phyloP scores from a whole-genome alignment of 2,329 filamentous ascomycete species.

The Thielaviopsis cerberus region DNA sequence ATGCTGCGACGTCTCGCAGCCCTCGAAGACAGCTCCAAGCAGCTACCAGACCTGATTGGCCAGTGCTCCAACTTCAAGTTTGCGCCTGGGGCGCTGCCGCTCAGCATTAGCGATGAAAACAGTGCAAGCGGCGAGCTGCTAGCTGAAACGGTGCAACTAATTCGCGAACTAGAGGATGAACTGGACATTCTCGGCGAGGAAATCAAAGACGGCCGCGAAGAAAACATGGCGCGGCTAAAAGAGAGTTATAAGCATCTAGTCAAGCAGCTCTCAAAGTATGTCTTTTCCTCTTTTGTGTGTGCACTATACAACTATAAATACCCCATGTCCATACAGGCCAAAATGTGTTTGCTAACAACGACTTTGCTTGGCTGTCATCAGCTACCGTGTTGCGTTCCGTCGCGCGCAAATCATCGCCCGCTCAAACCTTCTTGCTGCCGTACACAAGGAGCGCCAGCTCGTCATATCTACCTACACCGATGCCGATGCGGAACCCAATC shows the following conservation, averaged over 20 bases:
- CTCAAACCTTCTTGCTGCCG: constrained; percentile 52
- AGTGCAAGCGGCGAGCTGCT: constrained; percentile 52
- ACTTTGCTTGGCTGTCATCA: constrained; percentile 16
- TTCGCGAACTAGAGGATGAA: constrained; percentile 68
- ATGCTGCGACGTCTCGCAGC: constrained; percentile 41
- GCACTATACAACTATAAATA: no score
- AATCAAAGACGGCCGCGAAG: constrained; percentile 43
- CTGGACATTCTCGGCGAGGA: constrained; percentile 67
- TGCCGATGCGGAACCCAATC: constrained; percentile 19
- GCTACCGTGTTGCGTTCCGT: constrained; percentile 50
- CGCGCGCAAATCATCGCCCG: constrained; percentile 67
- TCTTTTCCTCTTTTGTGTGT: no score
- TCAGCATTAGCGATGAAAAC: constrained; percentile 29
- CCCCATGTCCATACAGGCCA: no score
- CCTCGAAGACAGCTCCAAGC: constrained; percentile 41
- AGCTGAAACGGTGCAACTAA: constrained; percentile 57
- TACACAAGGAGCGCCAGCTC: constrained; percentile 56
- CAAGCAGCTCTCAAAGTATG: constrained; percentile 53
- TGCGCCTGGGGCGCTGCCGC: constrained; percentile 37
- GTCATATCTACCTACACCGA: constrained; percentile 48
- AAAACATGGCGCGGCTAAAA: constrained; percentile 37
- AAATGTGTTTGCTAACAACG: background rate
- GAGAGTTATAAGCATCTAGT: constrained; percentile 48
- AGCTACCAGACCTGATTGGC: constrained; percentile 40
- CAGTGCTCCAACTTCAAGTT: constrained; percentile 40